Conservation (phyloP, 2,329 filamentous ascomycete species). For the Arthrobotrys megalospora region DNA sequence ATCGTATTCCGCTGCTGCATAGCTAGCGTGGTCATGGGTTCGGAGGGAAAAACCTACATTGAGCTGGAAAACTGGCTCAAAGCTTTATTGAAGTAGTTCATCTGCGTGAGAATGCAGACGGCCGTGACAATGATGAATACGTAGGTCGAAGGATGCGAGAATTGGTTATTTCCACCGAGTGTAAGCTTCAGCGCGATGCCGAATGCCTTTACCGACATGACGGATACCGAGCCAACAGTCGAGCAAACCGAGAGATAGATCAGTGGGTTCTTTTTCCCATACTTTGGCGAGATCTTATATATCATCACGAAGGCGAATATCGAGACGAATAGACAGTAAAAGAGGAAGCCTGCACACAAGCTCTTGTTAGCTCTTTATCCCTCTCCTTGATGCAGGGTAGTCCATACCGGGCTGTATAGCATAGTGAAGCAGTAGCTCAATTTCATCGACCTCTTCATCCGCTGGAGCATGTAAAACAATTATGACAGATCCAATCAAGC, state of each 20-base stretch:
- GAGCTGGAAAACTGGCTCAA: constrained; percentile 96
- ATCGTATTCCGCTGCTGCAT: constrained; percentile 26
- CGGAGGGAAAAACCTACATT: constrained; percentile 76
- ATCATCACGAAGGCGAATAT: constrained; percentile 95
- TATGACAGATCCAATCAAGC: constrained; percentile 94
- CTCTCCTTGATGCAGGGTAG: constrained; percentile 64
- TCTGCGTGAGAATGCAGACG: constrained; percentile 97
- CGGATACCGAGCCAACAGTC: constrained; percentile 94
- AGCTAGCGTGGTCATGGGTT: constrained; percentile 19
- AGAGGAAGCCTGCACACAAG: constrained; percentile 80
- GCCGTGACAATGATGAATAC: constrained; percentile 94
- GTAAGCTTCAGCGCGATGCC: constrained; percentile 98
- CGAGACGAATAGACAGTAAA: constrained; percentile 85
- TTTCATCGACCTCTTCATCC: constrained; percentile 89
- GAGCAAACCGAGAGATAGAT: constrained; percentile 98
- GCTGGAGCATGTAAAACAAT: constrained; percentile 97
- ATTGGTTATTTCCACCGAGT: constrained; percentile 93
- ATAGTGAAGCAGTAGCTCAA: constrained; percentile 91
- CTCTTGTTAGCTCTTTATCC: constrained; percentile 62
- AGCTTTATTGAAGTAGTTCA: constrained; percentile 99
- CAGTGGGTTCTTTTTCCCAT: constrained; percentile 95
- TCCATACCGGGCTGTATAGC: constrained; percentile 88
- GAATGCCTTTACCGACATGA: constrained; percentile 99
- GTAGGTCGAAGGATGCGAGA: constrained; percentile 93
- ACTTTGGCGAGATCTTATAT: constrained; percentile 88